Conservation (phyloP, 2,329 filamentous ascomycete species). For the Truncatella angustata region DNA sequence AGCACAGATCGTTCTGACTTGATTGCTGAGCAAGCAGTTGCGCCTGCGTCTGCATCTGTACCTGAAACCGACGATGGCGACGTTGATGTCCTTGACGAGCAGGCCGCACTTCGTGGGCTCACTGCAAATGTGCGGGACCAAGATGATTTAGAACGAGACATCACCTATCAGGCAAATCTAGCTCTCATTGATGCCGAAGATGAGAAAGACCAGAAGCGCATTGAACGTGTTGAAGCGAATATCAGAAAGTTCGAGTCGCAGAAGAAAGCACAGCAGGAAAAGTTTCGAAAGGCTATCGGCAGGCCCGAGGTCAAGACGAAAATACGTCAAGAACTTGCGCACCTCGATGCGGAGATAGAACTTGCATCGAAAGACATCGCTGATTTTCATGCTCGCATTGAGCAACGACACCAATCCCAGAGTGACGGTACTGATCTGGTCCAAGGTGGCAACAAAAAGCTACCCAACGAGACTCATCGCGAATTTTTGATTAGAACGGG, state of each 20-base stretch:
- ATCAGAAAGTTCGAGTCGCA: slow-evolving; percentile 63
- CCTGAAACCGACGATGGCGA: slow-evolving; percentile 9
- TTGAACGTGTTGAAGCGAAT: slow-evolving; percentile 54
- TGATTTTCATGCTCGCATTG: slow-evolving; percentile 79
- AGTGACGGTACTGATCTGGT: slow-evolving; percentile 38
- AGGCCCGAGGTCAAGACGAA: slow-evolving; percentile 54
- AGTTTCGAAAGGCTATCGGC: slow-evolving; percentile 39
- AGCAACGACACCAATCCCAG: slow-evolving; percentile 62
- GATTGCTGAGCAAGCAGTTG: neutral
- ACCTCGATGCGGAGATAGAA: slow-evolving; percentile 63
- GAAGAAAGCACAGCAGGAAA: slow-evolving; percentile 53
- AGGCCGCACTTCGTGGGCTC: slow-evolving; percentile 58
- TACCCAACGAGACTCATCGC: slow-evolving; percentile 78
- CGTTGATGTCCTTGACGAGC: slow-evolving; percentile 47
- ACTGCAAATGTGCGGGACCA: slow-evolving; percentile 77
- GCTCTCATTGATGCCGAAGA: slow-evolving; percentile 62
- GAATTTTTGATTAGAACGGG: slow-evolving; percentile 93
- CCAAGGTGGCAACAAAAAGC: slow-evolving; percentile 51
- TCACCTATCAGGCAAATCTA: slow-evolving; percentile 61
- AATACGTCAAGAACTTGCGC: slow-evolving; percentile 63
- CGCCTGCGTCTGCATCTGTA: slow-evolving; percentile 1
- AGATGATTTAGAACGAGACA: slow-evolving; percentile 86
- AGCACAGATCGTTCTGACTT: neutral
- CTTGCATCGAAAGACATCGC: slow-evolving; percentile 69
- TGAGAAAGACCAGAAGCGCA: slow-evolving; percentile 60